phyloP scores from a whole-genome alignment of 805 yeast species.

The Candida qinlingensis region DNA sequence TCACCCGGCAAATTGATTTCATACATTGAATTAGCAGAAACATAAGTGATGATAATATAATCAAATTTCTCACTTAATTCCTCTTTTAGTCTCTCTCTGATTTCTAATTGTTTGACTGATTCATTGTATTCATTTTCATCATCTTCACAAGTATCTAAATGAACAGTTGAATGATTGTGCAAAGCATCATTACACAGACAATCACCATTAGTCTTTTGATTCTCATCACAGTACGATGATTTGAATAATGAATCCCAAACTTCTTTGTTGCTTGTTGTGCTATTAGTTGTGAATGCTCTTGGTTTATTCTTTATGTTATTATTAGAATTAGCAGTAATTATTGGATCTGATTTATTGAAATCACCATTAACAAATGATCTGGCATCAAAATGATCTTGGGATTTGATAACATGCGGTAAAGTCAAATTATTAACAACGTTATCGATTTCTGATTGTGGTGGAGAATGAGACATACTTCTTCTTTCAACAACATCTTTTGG shows the following conservation, averaged over 20 bases:
- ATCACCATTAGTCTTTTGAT: not conserved
- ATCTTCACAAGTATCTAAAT: not conserved
- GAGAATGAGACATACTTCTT: not conserved
- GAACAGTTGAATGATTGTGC: too few species aligned
- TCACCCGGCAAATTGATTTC: conserved; percentile 45
- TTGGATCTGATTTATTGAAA: not conserved
- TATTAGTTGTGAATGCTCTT: not conserved
- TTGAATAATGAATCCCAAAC: conserved; percentile 16
- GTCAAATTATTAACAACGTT: not conserved
- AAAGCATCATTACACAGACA: conserved; percentile 12
- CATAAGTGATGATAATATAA: conserved; percentile 35
- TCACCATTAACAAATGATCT: conserved; percentile 17
- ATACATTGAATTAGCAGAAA: conserved; percentile 36
- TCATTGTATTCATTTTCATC: conserved; percentile 18
- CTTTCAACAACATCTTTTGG: not conserved
- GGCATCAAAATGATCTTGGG: conserved; percentile 18
- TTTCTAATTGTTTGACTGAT: conserved; percentile 13
- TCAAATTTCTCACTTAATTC: conserved; percentile 31
- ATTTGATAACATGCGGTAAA: conserved; percentile 15
- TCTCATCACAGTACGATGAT: conserved; percentile 9
- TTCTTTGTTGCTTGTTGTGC: conserved; percentile 2
- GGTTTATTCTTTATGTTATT: not conserved
- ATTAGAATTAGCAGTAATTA: not conserved
- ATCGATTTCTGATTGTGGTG: conserved; percentile 6
- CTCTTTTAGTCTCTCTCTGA: conserved; percentile 16